Conservation (phyloP, 305 asterid species). For the Galium porrigens region DNA sequence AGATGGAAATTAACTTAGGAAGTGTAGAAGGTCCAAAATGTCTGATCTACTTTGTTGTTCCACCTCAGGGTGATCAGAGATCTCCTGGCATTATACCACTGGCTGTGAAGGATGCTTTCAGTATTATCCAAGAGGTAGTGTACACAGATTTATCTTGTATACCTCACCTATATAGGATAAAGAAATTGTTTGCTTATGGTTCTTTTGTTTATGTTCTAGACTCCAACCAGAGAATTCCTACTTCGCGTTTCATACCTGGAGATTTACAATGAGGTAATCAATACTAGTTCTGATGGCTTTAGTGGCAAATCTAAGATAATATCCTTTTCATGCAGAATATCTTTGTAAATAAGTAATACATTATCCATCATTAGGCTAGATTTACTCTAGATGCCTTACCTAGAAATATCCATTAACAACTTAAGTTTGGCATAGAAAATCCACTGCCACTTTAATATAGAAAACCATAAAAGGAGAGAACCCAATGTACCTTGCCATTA, state of each 20-base stretch:
- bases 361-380: background rate
- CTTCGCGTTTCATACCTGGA: constrained; percentile 95
- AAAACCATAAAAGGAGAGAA: background rate
- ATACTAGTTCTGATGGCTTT: constrained; percentile 14
- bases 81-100: constrained; percentile 96
- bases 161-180: constrained; percentile 21
- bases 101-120: constrained; percentile 96
- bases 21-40: background rate
- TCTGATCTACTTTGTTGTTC: constrained; percentile 1
- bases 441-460: background rate
- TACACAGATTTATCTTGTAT: constrained; percentile 14
- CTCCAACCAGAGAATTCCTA: constrained; percentile 93
- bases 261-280: constrained; percentile 83
- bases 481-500: background rate
- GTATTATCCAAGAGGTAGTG: constrained; percentile 94
- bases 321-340: constrained; percentile 3
- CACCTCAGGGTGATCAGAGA: constrained; percentile 91
- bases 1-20: background rate
- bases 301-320: constrained; percentile 2
- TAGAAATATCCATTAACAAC: background rate
- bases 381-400: background rate
- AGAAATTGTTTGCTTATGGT: background rate
- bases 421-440: background rate
- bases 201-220: constrained; percentile 37
- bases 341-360: background rate